These are phyloP conservation scores for Dothidotthia symphoricarpi DNA, from an alignment of 2,329 filamentous ascomycete species.

Conservation along the genomic window DNA sequence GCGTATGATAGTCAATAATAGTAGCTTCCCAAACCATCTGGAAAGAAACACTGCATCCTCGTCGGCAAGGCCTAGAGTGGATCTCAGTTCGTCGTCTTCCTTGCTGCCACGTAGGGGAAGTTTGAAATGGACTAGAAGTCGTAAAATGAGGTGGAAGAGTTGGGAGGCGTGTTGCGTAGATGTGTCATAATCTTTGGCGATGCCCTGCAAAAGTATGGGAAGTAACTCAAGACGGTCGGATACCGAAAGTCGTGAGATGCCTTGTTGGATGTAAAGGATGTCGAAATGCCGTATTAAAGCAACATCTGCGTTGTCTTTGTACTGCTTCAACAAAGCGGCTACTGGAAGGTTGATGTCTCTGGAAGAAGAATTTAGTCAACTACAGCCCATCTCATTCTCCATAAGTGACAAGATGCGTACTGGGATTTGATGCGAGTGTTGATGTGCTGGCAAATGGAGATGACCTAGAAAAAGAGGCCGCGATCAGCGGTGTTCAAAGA, in stretches of 20 bases:
- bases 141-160: constrained; percentile 80
- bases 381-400: background rate
- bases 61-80: constrained; percentile 64
- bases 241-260: constrained; percentile 61
- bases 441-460: constrained; percentile 69
- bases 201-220: constrained; percentile 66
- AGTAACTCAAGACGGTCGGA: constrained; percentile 69
- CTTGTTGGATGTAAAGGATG: constrained; percentile 84
- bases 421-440: constrained; percentile 62
- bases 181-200: constrained; percentile 59
- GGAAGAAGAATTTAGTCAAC: constrained; percentile 11
- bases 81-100: constrained; percentile 69
- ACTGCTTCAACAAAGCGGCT: constrained; percentile 79
- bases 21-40: constrained; percentile 71
- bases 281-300: constrained; percentile 84
- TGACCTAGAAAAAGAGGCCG: constrained; percentile 49
- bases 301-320: constrained; percentile 69
- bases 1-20: constrained; percentile 59
- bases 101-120: constrained; percentile 75
- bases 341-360: constrained; percentile 75
- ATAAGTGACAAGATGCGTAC: constrained; percentile 34
- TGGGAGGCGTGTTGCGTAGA: constrained; percentile 58
- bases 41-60: constrained; percentile 74
- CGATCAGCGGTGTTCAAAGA: constrained; percentile 32
- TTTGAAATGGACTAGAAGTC: constrained; percentile 67